phyloP scores from a whole-genome alignment of 108 stramenopile genomes.

The Poteriospumella lacustris region DNA sequence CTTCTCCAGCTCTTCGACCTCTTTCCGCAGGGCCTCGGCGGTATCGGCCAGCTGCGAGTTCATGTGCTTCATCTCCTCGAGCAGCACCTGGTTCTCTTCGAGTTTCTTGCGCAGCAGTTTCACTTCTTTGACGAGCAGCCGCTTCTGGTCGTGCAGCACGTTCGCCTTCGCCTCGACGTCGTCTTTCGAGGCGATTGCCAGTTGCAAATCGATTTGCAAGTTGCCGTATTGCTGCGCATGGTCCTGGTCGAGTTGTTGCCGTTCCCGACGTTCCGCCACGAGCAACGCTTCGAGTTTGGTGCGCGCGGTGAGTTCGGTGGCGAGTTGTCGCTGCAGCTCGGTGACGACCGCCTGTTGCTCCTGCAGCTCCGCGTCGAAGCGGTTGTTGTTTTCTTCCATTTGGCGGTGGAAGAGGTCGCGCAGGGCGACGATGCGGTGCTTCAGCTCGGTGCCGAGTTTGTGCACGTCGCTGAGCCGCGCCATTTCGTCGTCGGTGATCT shows the following conservation, averaged over 20 bases:
- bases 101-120: conserved; percentile 14
- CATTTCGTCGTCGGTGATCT: conserved; percentile 20
- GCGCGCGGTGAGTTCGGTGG: too few species aligned
- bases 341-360: too few species aligned
- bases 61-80: conserved; percentile 10
- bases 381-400: background rate
- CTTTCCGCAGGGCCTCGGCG: background rate
- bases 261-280: too few species aligned
- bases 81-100: background rate
- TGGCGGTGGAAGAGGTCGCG: background rate
- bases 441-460: background rate
- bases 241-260: too few species aligned
- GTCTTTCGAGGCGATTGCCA: background rate
- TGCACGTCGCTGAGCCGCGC: background rate
- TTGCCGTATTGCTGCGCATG: background rate
- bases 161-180: conserved; percentile 1
- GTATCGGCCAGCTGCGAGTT: background rate
- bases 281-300: too few species aligned
- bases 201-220: background rate
- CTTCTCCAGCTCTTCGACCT: background rate
- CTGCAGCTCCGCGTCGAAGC: too few species aligned
- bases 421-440: background rate
- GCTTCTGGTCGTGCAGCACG: conserved; percentile 1
- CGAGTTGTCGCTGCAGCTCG: too few species aligned
- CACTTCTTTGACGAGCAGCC: conserved; percentile 25